Evolutionary conservation across 2,329 filamentous ascomycete genomes (phyloP).

Genomic region (Helotiales sp.): DNA sequence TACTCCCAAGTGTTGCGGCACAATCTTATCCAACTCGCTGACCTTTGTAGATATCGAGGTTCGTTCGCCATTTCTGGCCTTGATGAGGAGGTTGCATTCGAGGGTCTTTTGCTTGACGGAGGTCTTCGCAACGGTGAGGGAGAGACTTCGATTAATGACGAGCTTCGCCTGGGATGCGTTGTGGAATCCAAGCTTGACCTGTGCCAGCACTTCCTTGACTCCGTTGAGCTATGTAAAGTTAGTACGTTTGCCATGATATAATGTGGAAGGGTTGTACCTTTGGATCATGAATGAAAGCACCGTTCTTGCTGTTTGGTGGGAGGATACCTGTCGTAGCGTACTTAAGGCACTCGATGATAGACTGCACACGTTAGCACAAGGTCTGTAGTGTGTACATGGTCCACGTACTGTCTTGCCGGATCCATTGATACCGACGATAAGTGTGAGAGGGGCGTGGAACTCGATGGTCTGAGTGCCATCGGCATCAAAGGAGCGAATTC

Average conservation of each 20-base stretch:
- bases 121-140: constrained; percentile 84
- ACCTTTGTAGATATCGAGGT: constrained; percentile 79
- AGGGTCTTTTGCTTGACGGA: constrained; percentile 79
- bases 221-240: constrained; percentile 63
- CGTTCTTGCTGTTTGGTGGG: constrained; percentile 85
- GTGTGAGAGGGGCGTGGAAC: constrained; percentile 88
- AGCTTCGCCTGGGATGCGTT: constrained; percentile 79
- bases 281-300: constrained; percentile 97
- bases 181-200: constrained; percentile 88
- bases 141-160: constrained; percentile 82
- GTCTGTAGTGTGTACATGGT: constrained; percentile 18
- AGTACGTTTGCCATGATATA: constrained; percentile 17
- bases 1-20: constrained; percentile 87
- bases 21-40: constrained; percentile 79
- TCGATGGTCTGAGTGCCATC: constrained; percentile 76
- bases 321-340: constrained; percentile 96
- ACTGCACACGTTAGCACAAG: constrained; percentile 50
- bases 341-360: constrained; percentile 97
- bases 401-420: constrained; percentile 82
- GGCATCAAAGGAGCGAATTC: constrained; percentile 85
- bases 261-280: constrained; percentile 57
- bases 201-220: constrained; percentile 87
- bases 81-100: constrained; percentile 77
- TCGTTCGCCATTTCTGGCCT: constrained; percentile 71
- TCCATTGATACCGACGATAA: constrained; percentile 97